Conservation (phyloP, 495 filamentous ascomycete species). For the Podospora conica region DNA sequence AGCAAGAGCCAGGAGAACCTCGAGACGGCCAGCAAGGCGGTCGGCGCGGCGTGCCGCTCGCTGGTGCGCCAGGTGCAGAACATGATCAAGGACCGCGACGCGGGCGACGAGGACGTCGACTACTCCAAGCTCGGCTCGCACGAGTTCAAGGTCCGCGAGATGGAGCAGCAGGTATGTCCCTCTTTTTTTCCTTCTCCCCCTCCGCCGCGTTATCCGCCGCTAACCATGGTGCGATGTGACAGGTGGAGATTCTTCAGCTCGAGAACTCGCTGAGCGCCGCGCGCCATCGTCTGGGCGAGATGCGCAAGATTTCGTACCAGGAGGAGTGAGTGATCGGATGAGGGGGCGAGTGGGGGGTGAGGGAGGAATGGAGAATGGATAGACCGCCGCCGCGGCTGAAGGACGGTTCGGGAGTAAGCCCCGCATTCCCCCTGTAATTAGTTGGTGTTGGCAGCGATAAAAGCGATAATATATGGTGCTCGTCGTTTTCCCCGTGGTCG, state of each 20-base stretch:
- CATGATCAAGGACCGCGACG: constrained; percentile 81
- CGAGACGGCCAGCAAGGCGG: constrained; percentile 87
- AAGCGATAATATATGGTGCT: not conserved
- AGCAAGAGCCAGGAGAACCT: constrained; percentile 89
- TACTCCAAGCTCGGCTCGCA: constrained; percentile 80
- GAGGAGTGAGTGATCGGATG: constrained; percentile 57
- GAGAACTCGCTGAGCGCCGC: constrained; percentile 83
- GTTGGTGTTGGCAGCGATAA: not conserved
- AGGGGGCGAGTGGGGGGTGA: not conserved
- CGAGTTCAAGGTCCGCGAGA: constrained; percentile 97
- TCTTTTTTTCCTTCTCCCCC: constrained; percentile 12
- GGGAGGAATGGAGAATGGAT: not conserved
- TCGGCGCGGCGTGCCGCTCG: constrained; percentile 77
- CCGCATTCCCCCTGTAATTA: not conserved
- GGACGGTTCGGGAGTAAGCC: not conserved
- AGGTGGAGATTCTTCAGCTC: constrained; percentile 96
- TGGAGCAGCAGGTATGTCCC: constrained; percentile 93
- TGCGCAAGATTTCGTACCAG: constrained; percentile 97
- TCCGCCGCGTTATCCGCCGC: not conserved
- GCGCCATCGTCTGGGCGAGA: constrained; percentile 81
- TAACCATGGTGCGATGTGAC: not conserved
- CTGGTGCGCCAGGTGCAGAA: constrained; percentile 89
- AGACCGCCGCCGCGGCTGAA: not conserved
- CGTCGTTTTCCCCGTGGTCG: not conserved
- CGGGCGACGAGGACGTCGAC: constrained; percentile 80